Evolutionary conservation across 768 basidiomycete species (phyloP).

Genomic region (Butyriboletus loyo): DNA sequence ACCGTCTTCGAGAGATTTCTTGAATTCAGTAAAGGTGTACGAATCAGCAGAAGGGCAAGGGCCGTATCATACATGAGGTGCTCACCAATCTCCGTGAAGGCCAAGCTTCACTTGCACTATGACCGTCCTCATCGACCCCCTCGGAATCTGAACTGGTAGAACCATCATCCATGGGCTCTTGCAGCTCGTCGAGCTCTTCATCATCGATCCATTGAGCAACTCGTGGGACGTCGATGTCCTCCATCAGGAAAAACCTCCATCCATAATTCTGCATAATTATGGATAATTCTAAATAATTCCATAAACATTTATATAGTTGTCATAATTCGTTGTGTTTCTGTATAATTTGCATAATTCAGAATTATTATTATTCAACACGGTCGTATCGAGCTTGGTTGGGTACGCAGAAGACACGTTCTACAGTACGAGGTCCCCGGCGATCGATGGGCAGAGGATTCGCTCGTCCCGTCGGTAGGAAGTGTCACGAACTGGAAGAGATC

Average conservation of each 20-base stretch:
- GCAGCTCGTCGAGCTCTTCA: conserved; percentile 33
- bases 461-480: conserved; percentile 52
- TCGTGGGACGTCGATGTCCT: conserved; percentile 46
- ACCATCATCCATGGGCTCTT: conserved; percentile 9
- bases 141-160: conserved; percentile 12
- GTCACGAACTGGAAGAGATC: conserved; percentile 72
- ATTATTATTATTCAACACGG: conserved; percentile 73
- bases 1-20: conserved; percentile 33
- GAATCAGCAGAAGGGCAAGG: neutral
- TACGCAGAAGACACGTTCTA: conserved; percentile 79
- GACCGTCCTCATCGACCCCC: conserved; percentile 1
- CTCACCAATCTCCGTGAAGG: conserved; percentile 20
- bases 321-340: too few species aligned
- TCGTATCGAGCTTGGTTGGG: conserved; percentile 71
- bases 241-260: too few species aligned
- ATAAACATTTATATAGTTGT: too few species aligned
- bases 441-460: conserved; percentile 70
- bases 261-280: too few species aligned
- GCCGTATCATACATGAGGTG: neutral
- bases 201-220: conserved; percentile 62
- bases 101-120: neutral
- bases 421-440: conserved; percentile 70
- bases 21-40: neutral
- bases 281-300: too few species aligned
- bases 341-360: too few species aligned